These are phyloP conservation scores for Pistacia vera DNA, from an alignment of 345 rosid species.

Conservation along the genomic window DNA sequence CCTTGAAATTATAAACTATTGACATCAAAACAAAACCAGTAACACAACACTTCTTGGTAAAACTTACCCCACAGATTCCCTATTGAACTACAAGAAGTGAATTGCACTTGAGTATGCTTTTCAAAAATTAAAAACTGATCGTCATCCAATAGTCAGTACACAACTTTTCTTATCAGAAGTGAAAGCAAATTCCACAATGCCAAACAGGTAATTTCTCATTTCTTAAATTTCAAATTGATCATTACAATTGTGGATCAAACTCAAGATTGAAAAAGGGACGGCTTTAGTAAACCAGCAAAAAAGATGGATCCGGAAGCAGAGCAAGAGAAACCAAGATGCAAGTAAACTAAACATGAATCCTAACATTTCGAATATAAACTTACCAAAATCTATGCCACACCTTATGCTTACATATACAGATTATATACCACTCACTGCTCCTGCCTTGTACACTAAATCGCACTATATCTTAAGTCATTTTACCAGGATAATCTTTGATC, in stretches of 20 bases:
- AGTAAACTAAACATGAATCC: not conserved
- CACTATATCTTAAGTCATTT: not conserved
- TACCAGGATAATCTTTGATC: constrained; percentile 3
- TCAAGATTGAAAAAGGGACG: not conserved
- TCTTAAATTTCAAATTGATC: not conserved
- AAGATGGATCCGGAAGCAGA: not conserved
- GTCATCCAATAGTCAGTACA: not conserved
- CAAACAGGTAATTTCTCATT: not conserved
- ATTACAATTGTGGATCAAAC: not conserved
- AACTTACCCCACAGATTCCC: too few relatives aligned
- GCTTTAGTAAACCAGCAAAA: not conserved
- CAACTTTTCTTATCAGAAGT: not conserved
- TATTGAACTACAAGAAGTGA: too few relatives aligned
- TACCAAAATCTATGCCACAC: not conserved
- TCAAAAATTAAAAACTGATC: too few relatives aligned
- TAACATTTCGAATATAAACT: not conserved
- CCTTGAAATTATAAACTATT: too few relatives aligned
- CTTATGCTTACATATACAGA: not conserved
- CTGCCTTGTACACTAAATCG: constrained; percentile 6
- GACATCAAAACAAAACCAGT: too few relatives aligned
- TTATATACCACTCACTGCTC: not conserved
- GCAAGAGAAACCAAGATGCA: not conserved
- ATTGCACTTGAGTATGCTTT: not conserved
- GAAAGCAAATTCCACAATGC: not conserved
- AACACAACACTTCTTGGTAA: too few relatives aligned